Evolutionary conservation across 2,329 filamentous ascomycete species (phyloP).

Genomic region (Amylocarpus encephaloides): DNA sequence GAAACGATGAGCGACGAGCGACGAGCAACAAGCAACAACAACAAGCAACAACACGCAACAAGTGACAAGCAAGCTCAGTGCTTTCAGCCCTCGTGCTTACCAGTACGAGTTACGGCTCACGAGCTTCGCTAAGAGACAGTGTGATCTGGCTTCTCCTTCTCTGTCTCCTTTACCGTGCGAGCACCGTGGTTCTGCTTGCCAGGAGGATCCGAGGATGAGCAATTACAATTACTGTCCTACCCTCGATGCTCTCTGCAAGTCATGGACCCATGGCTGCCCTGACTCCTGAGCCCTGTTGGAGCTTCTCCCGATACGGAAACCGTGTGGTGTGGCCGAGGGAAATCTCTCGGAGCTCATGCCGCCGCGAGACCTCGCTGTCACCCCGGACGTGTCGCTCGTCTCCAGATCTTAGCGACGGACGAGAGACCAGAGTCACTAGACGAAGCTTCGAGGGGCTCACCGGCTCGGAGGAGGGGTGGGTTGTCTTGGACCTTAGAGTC

Average conservation of each 20-base stretch:
- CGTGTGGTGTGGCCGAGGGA: slow-evolving; percentile 4
- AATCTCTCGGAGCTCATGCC: slow-evolving; percentile 14
- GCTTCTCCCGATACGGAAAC: slow-evolving; percentile 15
- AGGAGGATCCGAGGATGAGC: no score
- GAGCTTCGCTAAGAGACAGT: background rate
- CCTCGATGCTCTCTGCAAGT: no score
- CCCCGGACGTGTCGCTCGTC: slow-evolving; percentile 6
- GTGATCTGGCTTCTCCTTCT: background rate
- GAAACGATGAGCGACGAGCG: no score
- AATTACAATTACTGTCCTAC: no score
- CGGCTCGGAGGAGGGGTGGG: no score
- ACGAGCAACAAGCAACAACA: no score
- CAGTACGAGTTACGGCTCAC: no score
- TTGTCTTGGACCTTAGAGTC: no score
- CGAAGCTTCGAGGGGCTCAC: background rate
- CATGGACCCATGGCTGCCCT: background rate
- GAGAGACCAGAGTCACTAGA: background rate
- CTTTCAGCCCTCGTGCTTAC: no score
- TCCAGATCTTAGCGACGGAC: background rate
- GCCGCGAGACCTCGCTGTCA: slow-evolving; percentile 5
- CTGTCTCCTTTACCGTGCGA: background rate
- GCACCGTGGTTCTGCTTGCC: no score
- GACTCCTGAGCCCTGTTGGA: slow-evolving; percentile 3
- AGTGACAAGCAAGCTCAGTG: no score
- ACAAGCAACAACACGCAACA: no score